Base-by-base conservation (phyloP, 192 early-diverging fungal genomes). In the Coemansia erecta region DNA sequence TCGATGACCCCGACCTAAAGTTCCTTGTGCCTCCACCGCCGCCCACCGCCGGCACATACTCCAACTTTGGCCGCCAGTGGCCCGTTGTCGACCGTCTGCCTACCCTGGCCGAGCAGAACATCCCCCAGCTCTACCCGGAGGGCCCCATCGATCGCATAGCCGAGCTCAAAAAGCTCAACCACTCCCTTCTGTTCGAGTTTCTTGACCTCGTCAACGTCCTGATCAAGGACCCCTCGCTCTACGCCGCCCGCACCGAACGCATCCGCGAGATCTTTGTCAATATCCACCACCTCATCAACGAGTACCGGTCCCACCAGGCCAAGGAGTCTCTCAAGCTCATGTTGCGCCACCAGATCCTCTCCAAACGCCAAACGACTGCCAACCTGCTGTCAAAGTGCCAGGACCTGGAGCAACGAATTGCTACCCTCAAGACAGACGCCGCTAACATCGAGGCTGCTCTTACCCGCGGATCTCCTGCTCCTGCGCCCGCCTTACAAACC, bases 281-380 rank as follows among this genome's bases (percentile, higher is more conserved):
- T 57, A 87, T 88, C 72, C 89, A 93, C 72, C 89, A 91, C 63
- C 78, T 93, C 31, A 72, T 93, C n/a, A 91, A 93, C 71, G 87
- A 89, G 60, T 91, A 89, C 55, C 82, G 91, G 21, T 83, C 85
- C 50, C 90, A 91, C 67, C 91, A 90, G 68, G 88, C 87, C 71
- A 65, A 86, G 60, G 87, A 90, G 53, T 86, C 87, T 1, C 63
- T 90, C 19, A 71, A 80, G 46, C 70, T 87, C 14, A 81, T 89
- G 73, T 80, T 90, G 74, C 81, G 81, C 26, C 74, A 85, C 35
- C 89, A 90, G 70, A 66, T 89, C n/a, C 69, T 81, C 11, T 49
- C 60, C 50, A 68, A 72, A 39, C 61, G 66, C 12, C 66, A 45
- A 42, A 51, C 63, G 5, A 47, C 69, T 8, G 59, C 68, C 24